Evolutionary conservation across 2,329 filamentous ascomycete species (phyloP).

Genomic region (Fusarium nurragi): DNA sequence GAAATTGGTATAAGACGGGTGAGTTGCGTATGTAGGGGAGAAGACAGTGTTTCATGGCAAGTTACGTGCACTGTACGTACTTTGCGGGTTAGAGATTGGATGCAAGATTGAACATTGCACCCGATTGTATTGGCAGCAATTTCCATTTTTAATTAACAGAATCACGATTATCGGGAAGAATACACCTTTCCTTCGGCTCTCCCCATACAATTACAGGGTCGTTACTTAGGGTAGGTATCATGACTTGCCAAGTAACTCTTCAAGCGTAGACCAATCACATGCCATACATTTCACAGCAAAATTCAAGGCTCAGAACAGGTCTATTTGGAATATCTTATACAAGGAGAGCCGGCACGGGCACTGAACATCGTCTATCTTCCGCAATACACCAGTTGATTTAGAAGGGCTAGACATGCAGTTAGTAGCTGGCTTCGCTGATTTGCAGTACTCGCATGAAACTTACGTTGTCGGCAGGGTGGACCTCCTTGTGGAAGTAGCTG

Average conservation of each 20-base stretch:
- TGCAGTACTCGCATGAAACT: conserved; percentile 46
- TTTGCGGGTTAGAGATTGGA: background rate
- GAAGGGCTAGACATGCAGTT: conserved; percentile 50
- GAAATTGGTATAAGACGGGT: conserved; percentile 18
- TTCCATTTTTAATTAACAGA: background rate
- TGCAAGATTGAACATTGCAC: background rate
- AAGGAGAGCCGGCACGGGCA: conserved; percentile 45
- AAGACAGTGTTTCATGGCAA: conserved; percentile 20
- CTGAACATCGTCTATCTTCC: conserved; percentile 46
- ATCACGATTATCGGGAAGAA: background rate
- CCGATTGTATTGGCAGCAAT: too few relatives aligned
- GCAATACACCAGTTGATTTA: conserved; percentile 47
- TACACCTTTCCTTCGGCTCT: accelerated
- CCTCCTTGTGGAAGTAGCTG: conserved; percentile 61
- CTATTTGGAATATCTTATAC: conserved; percentile 54
- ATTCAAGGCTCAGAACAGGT: conserved; percentile 43
- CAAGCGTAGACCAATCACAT: conserved; percentile 37
- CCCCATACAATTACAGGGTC: background rate
- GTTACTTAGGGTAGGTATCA: background rate
- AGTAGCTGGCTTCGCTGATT: conserved; percentile 17
- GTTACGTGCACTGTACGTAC: conserved; percentile 29
- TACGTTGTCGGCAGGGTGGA: conserved; percentile 71
- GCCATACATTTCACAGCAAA: conserved; percentile 42
- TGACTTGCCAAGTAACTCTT: background rate
- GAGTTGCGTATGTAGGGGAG: conserved; percentile 15